A percentile compares a stretch with the other conserved stretches of the same genome.
These are phyloP conservation scores for Erysimum cheiranthoides DNA, from an alignment of 345 rosid genomes.

Conservation along the genomic window DNA sequence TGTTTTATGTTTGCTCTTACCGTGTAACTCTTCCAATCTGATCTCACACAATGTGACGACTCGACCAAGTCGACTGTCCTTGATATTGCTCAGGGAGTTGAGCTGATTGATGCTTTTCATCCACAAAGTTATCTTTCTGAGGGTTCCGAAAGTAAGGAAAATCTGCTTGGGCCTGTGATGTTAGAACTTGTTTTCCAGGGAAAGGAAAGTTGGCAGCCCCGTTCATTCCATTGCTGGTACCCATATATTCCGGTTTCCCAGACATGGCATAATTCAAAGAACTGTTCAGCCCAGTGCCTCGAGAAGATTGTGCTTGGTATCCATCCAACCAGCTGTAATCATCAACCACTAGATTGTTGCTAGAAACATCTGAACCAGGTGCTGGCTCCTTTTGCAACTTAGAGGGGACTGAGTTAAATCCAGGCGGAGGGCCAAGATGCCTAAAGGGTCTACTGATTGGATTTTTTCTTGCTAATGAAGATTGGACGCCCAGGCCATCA, in stretches of 20 bases:
- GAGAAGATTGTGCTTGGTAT: constrained; percentile 68
- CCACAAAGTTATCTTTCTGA: constrained; percentile 58
- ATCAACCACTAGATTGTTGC: constrained; percentile 57
- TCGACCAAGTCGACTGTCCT: constrained; percentile 80
- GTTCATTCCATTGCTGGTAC: constrained; percentile 55
- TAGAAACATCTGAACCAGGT: constrained; percentile 48
- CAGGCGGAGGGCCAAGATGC: constrained; percentile 96
- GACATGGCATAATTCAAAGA: constrained; percentile 52
- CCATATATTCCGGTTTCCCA: constrained; percentile 56
- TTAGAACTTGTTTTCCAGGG: constrained; percentile 77
- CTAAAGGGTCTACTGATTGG: constrained; percentile 80
- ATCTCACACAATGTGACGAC: constrained; percentile 86
- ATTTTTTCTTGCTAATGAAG: constrained; percentile 57
- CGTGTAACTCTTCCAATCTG: constrained; percentile 50
- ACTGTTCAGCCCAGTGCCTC: constrained; percentile 51
- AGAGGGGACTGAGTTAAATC: constrained; percentile 72
- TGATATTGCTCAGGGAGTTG: constrained; percentile 78
- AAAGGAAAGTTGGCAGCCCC: constrained; percentile 78
- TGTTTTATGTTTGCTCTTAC: constrained; percentile 31
- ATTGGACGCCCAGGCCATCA: constrained; percentile 54
- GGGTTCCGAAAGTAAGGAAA: constrained; percentile 52
- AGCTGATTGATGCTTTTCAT: constrained; percentile 62
- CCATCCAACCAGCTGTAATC: constrained; percentile 99
- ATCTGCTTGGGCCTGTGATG: constrained; percentile 57
- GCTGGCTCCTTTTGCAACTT: constrained; percentile 59